These are phyloP conservation scores for Debaryomyces coudertii DNA, from an alignment of 1,139 yeast genomes.

Conservation along the genomic window DNA sequence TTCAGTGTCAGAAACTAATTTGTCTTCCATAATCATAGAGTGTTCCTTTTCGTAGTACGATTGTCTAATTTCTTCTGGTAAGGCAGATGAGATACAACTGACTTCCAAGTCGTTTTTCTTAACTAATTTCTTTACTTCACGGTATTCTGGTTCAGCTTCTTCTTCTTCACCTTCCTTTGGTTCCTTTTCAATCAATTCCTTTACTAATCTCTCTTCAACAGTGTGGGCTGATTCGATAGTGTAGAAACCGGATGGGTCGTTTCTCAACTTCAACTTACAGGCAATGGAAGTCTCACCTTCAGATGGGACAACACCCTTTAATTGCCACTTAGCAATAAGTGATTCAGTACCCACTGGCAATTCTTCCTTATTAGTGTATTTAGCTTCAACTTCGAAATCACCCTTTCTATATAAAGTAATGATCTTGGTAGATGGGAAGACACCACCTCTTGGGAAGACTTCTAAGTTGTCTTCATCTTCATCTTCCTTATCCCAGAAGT, in stretches of 20 bases:
- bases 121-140: conserved; percentile 89
- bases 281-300: conserved; percentile 80
- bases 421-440: conserved; percentile 93
- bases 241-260: conserved; percentile 96
- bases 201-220: conserved; percentile 85
- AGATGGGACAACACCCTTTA: conserved; percentile 81
- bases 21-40: conserved; percentile 84
- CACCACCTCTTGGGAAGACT: conserved; percentile 94
- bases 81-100: conserved; percentile 65
- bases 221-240: conserved; percentile 93
- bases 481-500: conserved; percentile 92
- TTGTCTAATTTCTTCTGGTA: conserved; percentile 61
- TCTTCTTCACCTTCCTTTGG: conserved; percentile 55
- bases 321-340: conserved; percentile 79
- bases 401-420: conserved; percentile 91
- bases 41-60: conserved; percentile 78
- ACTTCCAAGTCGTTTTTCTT: conserved; percentile 78
- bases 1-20: conserved; percentile 97
- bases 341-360: conserved; percentile 73
- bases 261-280: conserved; percentile 91
- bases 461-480: conserved; percentile 92
- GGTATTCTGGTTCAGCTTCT: conserved; percentile 81
- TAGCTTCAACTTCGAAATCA: conserved; percentile 86
- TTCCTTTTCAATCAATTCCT: conserved; percentile 77
- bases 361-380: conserved; percentile 74